Base-by-base conservation (phyloP, 116 monocot species). In the Trichopus zeylanicus region DNA sequence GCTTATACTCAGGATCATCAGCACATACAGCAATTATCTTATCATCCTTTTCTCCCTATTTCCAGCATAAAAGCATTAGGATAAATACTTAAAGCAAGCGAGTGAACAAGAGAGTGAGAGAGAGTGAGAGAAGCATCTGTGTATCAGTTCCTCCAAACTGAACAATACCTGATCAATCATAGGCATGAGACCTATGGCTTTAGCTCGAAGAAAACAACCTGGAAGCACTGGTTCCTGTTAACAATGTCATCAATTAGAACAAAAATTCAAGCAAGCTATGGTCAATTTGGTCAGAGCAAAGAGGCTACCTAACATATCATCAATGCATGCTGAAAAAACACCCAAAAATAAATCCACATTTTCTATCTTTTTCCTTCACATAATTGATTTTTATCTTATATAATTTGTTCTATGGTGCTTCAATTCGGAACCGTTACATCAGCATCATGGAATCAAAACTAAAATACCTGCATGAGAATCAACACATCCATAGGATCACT, bases 191-290 rank as follows among this genome's bases (percentile, higher is more conserved):
- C 42, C 42, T 42, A 42, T 42, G 42, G 95, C 95, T 57, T 86
- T 89, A 11, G 95, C 95, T 22, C 95, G 77, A 61, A 95, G 84
- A 61, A 95, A 95, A 61, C 83, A 76, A 15, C 95, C 95, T 46
- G 90, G 89, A 11, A 89, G 67, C 48, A 95, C 81, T 29, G 95
- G 95, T 64, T 95, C 95, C 94, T 94, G 73, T 16, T 19, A 32
- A 48, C 7, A 57, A 26, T 0, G n/a, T 1, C 18, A 42, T 42
- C 7, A 57, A 15, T 28, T 56, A 31, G 6, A 57, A 3, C 1
- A 1, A 5, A 6, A 20, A 19, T 16, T 46, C 18, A 42, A n/a
- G 3, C 42, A 42, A 42, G 13, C n/a, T 42, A 12, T 1, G 6
- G 13, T 42, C 42, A 42, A 42, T n/a, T n/a, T n/a, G n/a, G n/a